Evolutionary conservation across 345 rosid species (phyloP), one percentile per base, ranked within the genome.

Genomic region (Noccaea bulbosa): DNA sequence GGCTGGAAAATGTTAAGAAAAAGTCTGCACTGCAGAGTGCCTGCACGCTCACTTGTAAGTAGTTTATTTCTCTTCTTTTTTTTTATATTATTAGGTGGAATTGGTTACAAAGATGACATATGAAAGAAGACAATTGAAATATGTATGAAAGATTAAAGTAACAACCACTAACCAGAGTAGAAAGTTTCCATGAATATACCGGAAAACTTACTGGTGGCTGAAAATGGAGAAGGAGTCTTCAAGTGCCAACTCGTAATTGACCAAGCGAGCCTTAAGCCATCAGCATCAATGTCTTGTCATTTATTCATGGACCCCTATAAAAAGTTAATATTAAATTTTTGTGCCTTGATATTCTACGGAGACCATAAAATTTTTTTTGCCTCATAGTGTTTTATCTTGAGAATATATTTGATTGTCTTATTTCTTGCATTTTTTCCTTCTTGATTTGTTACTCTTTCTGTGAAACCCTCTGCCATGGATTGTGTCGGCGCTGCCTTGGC

Each of bases 391-490:
- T 37, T 62, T 37, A 43, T 57, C 65, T 63, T 41, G 33, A 22
- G 44, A 8, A 27, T 27, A n/a, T 53, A 44, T 16, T 24, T 48
- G 54, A 65, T 38, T n/a, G 45, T 22, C 30, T 34, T 14, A 27
- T 38, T 38, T 8, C 2, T 38, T 15, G 33, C 32, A 73, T 27
- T 35, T 46, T 15, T 55, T 64, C 49, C 39, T 62, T 27, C 7
- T 54, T 54, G 17, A 22, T 52, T 22, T 41, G 1, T 33, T 51
- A 5, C 41, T 62, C 46, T 64, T 33, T 47, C 47, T 15, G 55
- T 72, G 40, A 72, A 57, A 39, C 51, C 5, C 51, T 49, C 70
- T 59, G 16, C 15, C 22, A 79, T 71, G 79, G 77, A 79, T 49
- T 64, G 71, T 15, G 22, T 67, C 4, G 70, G 58, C 14, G 3